Evolutionary conservation across 202 grass and related monocot genomes (phyloP), one percentile per base, ranked within the genome.

Genomic region (Zizania palustris): DNA sequence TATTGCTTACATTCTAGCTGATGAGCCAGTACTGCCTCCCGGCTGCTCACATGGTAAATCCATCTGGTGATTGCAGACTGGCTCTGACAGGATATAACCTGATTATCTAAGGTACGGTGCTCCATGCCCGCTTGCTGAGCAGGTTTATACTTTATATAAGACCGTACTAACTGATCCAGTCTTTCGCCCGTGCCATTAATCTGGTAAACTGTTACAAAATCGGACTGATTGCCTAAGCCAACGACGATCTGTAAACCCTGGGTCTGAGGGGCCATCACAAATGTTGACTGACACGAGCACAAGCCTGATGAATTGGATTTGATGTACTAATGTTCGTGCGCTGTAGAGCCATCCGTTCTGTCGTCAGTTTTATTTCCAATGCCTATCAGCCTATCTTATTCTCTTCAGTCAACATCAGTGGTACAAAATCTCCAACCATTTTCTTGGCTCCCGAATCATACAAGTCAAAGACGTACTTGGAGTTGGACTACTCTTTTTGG

Each of bases 31-130:
- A 97, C 72, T 87, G 91, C 0, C n/a, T 83, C 16, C 65, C 16
- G 94, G 94, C 57, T 45, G 91, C 86, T 49, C 88, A 97, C 56
- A 91, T 97, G 91, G 91, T 97, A 76, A 80, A 37, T 11, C 45
- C 59, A 3, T 22, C 10, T 46, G 21, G 7, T 69, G 21, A 6
- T 69, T 28, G 28, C 28, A 28, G 28, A 28, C 28, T 28, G 28
- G 28, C 28, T 28, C 28, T 28, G 28, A 28, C 28, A 28, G 2
- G 28, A 28, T 28, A 28, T 28, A 28, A 28, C 2, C 28, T 28
- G 28, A 28, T 28, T 28, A 28, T 28, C 28, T 28, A 1, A 28
- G 28, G 28, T 28, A 1, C 0, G 28, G 28, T 28, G 28, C 28
- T 28, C 28, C 28, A 28, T 28, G 28, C 28, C 28, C 28, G 28